Conservation (phyloP, 768 basidiomycete species). For the Tylopilus cervinicoccineus region DNA sequence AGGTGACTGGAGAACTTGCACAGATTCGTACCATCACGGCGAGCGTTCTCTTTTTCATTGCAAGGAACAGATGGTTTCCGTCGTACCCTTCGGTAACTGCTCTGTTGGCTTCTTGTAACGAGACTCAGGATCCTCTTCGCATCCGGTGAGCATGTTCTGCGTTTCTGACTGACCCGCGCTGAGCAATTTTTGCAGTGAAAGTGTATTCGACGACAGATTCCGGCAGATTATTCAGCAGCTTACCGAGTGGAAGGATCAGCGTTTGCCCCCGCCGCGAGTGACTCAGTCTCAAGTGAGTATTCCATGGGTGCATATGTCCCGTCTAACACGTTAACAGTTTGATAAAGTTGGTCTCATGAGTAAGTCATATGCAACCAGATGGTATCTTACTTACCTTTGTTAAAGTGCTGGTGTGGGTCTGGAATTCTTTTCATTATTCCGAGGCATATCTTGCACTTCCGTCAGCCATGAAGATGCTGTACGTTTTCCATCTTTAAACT, state of each 20-base stretch:
- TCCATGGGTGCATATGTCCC: neutral
- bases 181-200: constrained; percentile 38
- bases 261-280: constrained; percentile 82
- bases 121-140: constrained; percentile 52
- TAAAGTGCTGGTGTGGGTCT: constrained; percentile 77
- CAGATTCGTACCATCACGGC: constrained; percentile 74
- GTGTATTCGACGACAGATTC: constrained; percentile 55
- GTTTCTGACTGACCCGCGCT: neutral
- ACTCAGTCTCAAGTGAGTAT: constrained; percentile 66
- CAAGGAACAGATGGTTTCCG: constrained; percentile 65
- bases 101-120: constrained; percentile 57
- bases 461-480: constrained; percentile 76
- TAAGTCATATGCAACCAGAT: constrained; percentile 30
- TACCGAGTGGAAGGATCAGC: constrained; percentile 65
- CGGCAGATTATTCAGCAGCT: constrained; percentile 54
- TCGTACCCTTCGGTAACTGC: constrained; percentile 52
- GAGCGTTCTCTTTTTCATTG: constrained; percentile 54
- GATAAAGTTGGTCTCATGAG: constrained; percentile 87
- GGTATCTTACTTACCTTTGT: constrained; percentile 14
- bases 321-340: constrained; percentile 45
- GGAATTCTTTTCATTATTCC: constrained; percentile 69
- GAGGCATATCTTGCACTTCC: constrained; percentile 75
- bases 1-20: constrained; percentile 3
- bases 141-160: constrained; percentile 43
- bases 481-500: constrained; percentile 28